These are phyloP conservation scores for Teunomyces pallodes DNA, from an alignment of 805 yeast species.

Conservation along the genomic window DNA sequence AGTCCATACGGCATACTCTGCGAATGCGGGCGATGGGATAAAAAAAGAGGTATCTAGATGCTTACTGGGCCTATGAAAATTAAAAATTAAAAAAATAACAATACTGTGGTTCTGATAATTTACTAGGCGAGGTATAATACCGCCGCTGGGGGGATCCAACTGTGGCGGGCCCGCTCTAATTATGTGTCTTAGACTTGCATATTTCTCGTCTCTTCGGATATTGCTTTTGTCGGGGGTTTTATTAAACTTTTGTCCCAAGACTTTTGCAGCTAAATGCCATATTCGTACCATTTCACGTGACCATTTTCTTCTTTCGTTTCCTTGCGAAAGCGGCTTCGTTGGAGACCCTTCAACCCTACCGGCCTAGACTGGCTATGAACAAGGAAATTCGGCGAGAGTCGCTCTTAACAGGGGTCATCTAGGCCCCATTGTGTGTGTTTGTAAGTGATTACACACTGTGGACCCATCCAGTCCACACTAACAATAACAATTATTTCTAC, in stretches of 20 bases:
- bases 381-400: not conserved
- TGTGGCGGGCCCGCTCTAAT: not conserved
- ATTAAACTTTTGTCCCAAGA: not conserved
- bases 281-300: constrained; percentile 3
- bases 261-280: constrained; percentile 2
- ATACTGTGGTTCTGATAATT: no score
- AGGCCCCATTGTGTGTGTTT: no score
- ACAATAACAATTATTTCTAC: no score
- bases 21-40: not conserved
- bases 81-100: no score
- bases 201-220: not conserved
- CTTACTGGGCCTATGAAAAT: no score
- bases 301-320: not conserved
- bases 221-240: not conserved
- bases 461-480: no score
- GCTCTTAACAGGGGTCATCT: no score
- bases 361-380: not conserved
- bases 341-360: not conserved
- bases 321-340: not conserved
- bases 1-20: not conserved
- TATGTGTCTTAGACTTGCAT: not conserved
- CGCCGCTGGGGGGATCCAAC: not conserved
- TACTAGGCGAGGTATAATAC: no score
- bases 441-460: no score
- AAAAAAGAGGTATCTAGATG: no score